Base-by-base conservation (phyloP, 2,329 filamentous ascomycete species). In the Podosphaera xanthii region DNA sequence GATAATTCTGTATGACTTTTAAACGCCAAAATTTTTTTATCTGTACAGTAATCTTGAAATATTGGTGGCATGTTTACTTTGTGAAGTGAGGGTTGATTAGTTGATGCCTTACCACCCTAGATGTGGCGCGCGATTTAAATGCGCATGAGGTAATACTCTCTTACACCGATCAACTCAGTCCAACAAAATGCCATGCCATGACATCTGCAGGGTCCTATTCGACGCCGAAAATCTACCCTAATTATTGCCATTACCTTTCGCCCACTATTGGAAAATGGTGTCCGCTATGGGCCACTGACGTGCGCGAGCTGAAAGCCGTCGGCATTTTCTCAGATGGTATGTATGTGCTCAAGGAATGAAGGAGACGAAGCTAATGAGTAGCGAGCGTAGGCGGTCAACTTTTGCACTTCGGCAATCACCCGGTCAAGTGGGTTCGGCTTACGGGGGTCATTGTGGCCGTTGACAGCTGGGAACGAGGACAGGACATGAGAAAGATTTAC, bases 351-450 rank as follows among this genome's bases (percentile, higher is more conserved):
- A 3, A 12, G 10, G 40, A 8, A 12, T 14, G 40, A 44, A 8
- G 5, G 5, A 6, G 40, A 44, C 10, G n/a, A 4, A 44, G 10
- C 10, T 44, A 44, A 44, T 14, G 3, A 44, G 5, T 14, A 12
- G n/a, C 40, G 36, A 8, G n/a, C 14, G 10, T 22, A 50, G 57
- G 57, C 4, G 33, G 35, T 8, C 44, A 31, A 14, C 73, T 83
- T 40, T 83, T 76, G 67, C 88, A 89, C 70, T 76, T 82, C 71
- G 70, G 75, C 57, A 90, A 89, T 69, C 81, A 90, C 64, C 86
- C 86, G 0, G 80, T 91, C 64, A 80, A 81, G 75, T 90, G 83
- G 79, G 78, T 86, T 58, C 81, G 83, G 62, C 70, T 90, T 38
- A 77, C 81, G 6, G 87, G 87, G 36, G 70, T 88, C 7, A 76